Evolutionary conservation across 1,139 yeast species (phyloP), one percentile per base, ranked within the genome.

Genomic region (Spencermartinsiella ligniputridi): DNA sequence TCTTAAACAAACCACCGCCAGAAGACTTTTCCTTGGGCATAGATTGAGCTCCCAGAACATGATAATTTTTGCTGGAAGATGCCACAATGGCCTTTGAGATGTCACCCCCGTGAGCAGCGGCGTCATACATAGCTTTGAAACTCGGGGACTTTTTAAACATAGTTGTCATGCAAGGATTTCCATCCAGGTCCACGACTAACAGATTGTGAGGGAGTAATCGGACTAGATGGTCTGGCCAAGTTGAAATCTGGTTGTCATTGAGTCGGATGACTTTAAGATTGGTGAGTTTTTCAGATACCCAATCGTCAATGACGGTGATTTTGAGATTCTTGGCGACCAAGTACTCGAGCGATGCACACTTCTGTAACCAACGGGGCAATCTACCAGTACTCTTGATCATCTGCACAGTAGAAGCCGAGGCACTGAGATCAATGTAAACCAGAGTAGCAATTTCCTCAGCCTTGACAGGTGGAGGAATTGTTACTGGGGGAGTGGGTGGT

Each of bases 181-280:
- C 66, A n/a, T 59, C 62, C 33, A 62, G 46, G 20, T 52, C 57
- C n/a, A 62, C 39, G 3, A 60, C 56, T 11, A 61, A 49, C 21
- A 54, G 50, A n/a, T 52, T 53, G 32, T 49, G 48, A 3, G 54
- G 52, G 3, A 54, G 42, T 22, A 61, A 45, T 12, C 52, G 36
- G 3, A 53, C 53, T 21, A 62, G 49, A 37, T 60, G 65, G 41
- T 57, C 56, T 2, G 66, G 66, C 66, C 66, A 62, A 6, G 61
- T 57, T 3, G 57, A 46, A 30, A 62, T 61, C 20, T 52, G 44
- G 39, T 62, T 62, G 34, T 55, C 54, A 18, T 55, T 51, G 4
- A 62, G 51, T n/a, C 58, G 48, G 13, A 61, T 22, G 4, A 54
- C 58, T 34, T 48, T 42, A 17, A 62, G 54, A 30, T 57, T 46